Base-by-base conservation (phyloP, 129 eudicot species). In the Pulicaria dysenterica region DNA sequence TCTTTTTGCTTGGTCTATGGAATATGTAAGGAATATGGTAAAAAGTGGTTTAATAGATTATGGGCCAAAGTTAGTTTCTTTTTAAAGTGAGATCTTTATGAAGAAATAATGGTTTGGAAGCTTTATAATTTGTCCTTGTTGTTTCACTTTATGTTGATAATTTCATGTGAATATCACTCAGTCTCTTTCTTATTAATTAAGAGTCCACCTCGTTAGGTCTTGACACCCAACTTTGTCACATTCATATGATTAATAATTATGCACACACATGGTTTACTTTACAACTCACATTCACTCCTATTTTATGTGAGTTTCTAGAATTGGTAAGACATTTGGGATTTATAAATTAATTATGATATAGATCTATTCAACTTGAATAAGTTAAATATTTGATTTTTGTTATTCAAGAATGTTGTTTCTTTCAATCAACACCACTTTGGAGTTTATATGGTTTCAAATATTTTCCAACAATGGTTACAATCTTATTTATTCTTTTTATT, bases 101-200 rank as follows among this genome's bases (percentile, higher is more conserved):
- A 51, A 31, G 37, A 51, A 53, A 70, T 70, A 61, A 60, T 50
- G 81, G 49, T 48, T 60, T 34, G 61, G 58, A 69, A 62, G 58
- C 31, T 77, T 43, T 44, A 3, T 19, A 34, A 69, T 77, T 70
- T 61, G 81, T 70, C 82, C 72, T 61, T 60, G 77, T 68, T 68
- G 75, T 70, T 63, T 71, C 82, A 44, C 82, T 78, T 78, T 78
- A 62, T 78, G 73, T 70, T 53, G 78, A 73, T 73, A 19, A 19
- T 63, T 73, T 63, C 71, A 73, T 40, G 42, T 62, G 71, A 7
- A 63, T 24, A 39, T 67, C 64, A 36, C 70, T 78, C 13, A 67
- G 16, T 56, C 47, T 56, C 47, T 60, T 77, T 58, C 69, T 77
- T 75, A 65, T 75, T 65, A 41, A 31, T 54, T 65, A 75, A 50